Conservation (phyloP, 306 rosid species). For the Dalbergia cultrata region DNA sequence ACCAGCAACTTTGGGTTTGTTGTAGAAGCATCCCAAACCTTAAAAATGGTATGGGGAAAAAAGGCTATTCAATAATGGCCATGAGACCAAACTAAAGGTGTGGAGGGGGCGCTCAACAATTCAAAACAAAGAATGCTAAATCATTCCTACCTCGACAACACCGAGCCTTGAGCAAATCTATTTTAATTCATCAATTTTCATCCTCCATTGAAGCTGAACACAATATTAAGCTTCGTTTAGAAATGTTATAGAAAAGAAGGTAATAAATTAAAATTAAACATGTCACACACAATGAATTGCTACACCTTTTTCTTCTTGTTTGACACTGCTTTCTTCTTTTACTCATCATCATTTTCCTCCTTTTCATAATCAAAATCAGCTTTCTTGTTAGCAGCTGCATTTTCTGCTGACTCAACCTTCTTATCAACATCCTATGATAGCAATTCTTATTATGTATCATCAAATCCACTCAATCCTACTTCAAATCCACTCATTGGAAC, state of each 20-base stretch:
- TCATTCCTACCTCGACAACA: constrained; percentile 90
- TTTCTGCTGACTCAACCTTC: constrained; percentile 75
- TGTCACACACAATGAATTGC: not conserved
- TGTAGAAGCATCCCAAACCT: constrained; percentile 99
- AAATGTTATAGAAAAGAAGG: not conserved
- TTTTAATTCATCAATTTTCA: constrained; percentile 97
- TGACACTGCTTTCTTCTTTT: constrained; percentile 84
- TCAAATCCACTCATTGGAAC: no score
- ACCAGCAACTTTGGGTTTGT: constrained; percentile 96
- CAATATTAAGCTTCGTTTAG: constrained; percentile 39
- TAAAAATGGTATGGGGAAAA: constrained; percentile 37
- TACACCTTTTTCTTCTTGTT: constrained; percentile 95
- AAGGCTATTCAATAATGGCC: constrained; percentile 17
- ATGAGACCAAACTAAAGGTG: constrained; percentile 16
- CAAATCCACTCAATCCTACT: no score
- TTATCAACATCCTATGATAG: constrained; percentile 67
- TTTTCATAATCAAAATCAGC: constrained; percentile 90
- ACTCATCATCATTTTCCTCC: constrained; percentile 81
- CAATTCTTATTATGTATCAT: no score
- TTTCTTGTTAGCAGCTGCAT: constrained; percentile 68
- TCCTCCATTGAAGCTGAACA: constrained; percentile 90
- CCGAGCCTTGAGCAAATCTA: constrained; percentile 92
- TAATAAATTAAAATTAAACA: not conserved
- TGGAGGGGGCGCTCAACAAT: constrained; percentile 7
- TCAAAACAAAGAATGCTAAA: constrained; percentile 12